phyloP scores from a whole-genome alignment of 441 rosid species.

The Corymbia citriodora region DNA sequence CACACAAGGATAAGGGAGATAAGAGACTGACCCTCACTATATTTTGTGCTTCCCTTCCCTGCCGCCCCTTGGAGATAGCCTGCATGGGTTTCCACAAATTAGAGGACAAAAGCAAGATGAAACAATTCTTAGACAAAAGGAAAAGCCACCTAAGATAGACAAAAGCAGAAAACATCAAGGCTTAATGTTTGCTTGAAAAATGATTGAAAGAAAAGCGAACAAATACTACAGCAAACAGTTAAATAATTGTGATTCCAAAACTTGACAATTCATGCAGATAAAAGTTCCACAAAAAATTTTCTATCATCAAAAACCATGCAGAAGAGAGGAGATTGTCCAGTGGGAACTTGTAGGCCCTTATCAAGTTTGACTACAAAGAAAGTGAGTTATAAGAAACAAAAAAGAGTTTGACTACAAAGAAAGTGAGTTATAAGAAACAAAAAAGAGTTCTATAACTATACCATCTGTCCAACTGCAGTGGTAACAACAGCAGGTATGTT shows the following conservation, averaged over 20 bases:
- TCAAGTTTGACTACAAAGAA: background rate
- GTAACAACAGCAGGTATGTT: conserved; percentile 36
- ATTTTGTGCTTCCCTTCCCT: conserved; percentile 94
- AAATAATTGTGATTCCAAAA: background rate
- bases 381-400: background rate
- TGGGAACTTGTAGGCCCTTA: background rate
- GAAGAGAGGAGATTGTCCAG: background rate
- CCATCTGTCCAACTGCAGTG: conserved; percentile 82
- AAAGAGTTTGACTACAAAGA: too few species aligned
- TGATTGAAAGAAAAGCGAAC: background rate
- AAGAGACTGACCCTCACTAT: conserved; percentile 40
- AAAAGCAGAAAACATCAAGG: background rate
- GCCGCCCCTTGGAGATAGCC: conserved; percentile 87
- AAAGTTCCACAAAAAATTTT: background rate
- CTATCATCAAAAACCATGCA: background rate
- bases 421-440: background rate
- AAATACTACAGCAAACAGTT: background rate
- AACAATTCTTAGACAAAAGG: background rate
- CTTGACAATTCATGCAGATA: background rate
- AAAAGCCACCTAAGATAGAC: background rate
- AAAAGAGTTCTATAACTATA: conserved; percentile 10
- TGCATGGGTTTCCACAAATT: conserved; percentile 10
- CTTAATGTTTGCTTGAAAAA: background rate
- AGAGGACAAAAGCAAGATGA: background rate
- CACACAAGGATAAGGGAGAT: background rate